Conservation (phyloP, 2,329 filamentous ascomycete genomes). For the Exophiala spinifera region DNA sequence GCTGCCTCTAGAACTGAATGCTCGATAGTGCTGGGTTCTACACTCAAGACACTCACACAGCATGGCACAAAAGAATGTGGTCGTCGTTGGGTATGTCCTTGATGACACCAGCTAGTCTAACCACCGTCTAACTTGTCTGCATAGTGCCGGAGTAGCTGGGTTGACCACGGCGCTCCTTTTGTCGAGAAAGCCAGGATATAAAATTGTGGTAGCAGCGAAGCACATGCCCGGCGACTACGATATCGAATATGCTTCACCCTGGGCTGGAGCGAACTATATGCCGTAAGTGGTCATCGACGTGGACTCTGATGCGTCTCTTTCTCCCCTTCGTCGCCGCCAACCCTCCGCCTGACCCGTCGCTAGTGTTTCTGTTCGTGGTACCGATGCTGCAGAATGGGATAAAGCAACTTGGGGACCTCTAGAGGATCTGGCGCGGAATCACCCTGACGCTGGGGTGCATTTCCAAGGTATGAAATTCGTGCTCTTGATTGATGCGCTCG, state of each 20-base stretch:
- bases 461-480: too few relatives aligned
- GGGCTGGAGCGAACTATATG: constrained; percentile 73
- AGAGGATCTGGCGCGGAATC: constrained; percentile 54
- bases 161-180: constrained; percentile 57
- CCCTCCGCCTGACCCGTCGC: too few relatives aligned
- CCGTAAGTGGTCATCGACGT: constrained; percentile 52
- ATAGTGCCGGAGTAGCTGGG: constrained; percentile 25
- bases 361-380: constrained; percentile 34
- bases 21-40: too few relatives aligned
- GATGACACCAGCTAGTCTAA: too few relatives aligned
- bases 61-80: too few relatives aligned
- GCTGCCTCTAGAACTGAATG: too few relatives aligned
- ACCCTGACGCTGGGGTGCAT: constrained; percentile 72
- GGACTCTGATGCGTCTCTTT: constrained; percentile 12
- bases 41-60: too few relatives aligned
- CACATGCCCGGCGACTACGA: constrained; percentile 80
- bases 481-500: too few relatives aligned
- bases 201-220: constrained; percentile 68
- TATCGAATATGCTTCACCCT: constrained; percentile 78
- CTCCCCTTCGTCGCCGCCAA: too few relatives aligned
- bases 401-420: constrained; percentile 59
- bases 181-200: constrained; percentile 49
- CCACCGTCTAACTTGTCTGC: too few relatives aligned
- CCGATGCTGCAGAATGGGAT: constrained; percentile 49
- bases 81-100: too few relatives aligned